A percentile compares a stretch with the other conserved stretches of the same genome.
phyloP scores from a whole-genome alignment of 2,329 filamentous ascomycete species.

The Sporothrix brasiliensis region DNA sequence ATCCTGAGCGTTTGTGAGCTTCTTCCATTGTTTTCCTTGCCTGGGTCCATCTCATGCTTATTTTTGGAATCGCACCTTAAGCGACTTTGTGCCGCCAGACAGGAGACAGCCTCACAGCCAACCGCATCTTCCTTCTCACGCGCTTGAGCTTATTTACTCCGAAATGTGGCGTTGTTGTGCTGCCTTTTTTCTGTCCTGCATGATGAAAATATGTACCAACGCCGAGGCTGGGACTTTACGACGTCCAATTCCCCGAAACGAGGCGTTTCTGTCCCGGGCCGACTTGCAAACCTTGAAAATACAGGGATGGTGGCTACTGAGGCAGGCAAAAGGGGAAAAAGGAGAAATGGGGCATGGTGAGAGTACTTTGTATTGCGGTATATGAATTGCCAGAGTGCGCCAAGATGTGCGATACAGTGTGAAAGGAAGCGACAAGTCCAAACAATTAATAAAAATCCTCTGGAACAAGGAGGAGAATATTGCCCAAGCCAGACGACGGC shows the following conservation, averaged over 20 bases:
- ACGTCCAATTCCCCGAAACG: slow-evolving; percentile 1
- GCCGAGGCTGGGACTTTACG: too few species aligned
- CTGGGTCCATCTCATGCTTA: not conserved
- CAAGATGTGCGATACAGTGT: slow-evolving; percentile 4
- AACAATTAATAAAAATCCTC: not conserved
- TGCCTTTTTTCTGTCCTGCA: not conserved
- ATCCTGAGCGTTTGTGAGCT: not conserved
- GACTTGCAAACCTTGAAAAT: not conserved
- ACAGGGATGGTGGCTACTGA: not conserved
- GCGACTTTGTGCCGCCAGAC: not conserved
- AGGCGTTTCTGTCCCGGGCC: not conserved
- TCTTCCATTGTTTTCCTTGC: not conserved
- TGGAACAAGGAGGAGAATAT: not conserved
- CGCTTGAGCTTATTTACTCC: slow-evolving; percentile 11
- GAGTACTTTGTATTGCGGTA: not conserved
- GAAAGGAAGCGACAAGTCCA: not conserved
- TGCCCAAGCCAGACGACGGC: not conserved
- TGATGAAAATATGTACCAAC: not conserved
- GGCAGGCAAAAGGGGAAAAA: not conserved
- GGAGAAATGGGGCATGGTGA: not conserved
- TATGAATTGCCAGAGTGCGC: slow-evolving; percentile 21
- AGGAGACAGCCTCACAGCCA: not conserved
- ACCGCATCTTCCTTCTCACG: not conserved
- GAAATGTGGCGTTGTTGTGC: slow-evolving; percentile 13
- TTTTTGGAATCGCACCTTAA: not conserved